Evolutionary conservation across 164 flowering plant genomes (phyloP).

Genomic region (Akebia trifoliata): DNA sequence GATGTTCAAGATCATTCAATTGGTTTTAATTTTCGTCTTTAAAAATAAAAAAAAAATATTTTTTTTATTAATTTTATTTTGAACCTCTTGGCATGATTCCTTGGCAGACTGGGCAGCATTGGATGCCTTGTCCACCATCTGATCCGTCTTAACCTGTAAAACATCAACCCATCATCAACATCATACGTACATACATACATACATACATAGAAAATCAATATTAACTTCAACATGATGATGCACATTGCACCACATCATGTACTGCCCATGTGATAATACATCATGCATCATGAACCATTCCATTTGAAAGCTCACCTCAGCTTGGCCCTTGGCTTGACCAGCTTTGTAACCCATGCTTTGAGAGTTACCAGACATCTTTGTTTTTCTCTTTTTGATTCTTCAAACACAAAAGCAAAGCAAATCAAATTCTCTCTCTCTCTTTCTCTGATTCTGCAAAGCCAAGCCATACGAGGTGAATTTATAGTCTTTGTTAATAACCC

Average conservation of each 20-base stretch:
- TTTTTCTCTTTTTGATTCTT: not conserved
- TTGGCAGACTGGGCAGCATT: constrained; percentile 37
- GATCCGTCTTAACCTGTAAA: constrained; percentile 36
- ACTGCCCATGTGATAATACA: too few relatives aligned
- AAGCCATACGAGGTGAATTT: not conserved
- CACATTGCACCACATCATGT: too few relatives aligned
- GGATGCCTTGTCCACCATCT: constrained; percentile 37
- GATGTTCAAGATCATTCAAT: too few relatives aligned
- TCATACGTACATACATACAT: not conserved
- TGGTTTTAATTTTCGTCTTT: too few relatives aligned
- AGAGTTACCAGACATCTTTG: constrained; percentile 16
- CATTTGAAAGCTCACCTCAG: constrained; percentile 35
- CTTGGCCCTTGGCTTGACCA: constrained; percentile 55
- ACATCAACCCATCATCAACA: not conserved
- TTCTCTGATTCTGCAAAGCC: constrained; percentile 6
- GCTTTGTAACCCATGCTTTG: constrained; percentile 38
- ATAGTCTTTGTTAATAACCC: not conserved
- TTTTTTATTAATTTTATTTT: not conserved
- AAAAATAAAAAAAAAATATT: too few relatives aligned
- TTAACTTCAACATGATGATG: too few relatives aligned
- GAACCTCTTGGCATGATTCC: constrained; percentile 42
- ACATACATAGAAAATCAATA: too few relatives aligned
- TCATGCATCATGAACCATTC: not conserved
- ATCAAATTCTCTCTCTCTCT: not conserved
- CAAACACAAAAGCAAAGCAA: not conserved